A percentile compares a stretch with the other conserved stretches of the same genome.
Evolutionary conservation across 73 alveolate genomes (phyloP).

Genomic region (Paramecium pentaurelia): DNA sequence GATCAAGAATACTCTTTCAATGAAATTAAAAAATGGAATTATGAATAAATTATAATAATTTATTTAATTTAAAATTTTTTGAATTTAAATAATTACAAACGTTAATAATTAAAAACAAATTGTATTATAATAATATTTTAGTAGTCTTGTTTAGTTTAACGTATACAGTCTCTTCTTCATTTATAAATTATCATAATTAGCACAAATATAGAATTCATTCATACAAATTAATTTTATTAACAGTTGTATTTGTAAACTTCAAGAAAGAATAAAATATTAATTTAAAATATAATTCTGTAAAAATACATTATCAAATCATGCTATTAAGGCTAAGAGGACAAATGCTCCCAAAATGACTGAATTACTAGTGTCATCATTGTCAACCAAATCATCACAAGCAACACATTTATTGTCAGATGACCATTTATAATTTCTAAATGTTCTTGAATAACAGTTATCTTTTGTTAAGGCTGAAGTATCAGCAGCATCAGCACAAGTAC

Average conservation of each 20-base stretch:
- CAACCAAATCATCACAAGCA: neutral
- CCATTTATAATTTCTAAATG: neutral
- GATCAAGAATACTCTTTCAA: too few species aligned
- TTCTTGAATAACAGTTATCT: neutral
- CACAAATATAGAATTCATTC: too few species aligned
- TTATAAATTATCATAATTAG: too few species aligned
- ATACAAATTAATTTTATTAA: too few species aligned
- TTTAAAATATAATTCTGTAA: neutral
- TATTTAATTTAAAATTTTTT: too few species aligned
- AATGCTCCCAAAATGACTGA: neutral
- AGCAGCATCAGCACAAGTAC: neutral
- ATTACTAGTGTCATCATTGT: neutral
- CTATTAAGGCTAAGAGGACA: neutral
- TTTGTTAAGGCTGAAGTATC: neutral
- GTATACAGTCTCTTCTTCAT: too few species aligned
- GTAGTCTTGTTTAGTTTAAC: too few species aligned
- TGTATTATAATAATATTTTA: too few species aligned
- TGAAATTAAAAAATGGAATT: too few species aligned
- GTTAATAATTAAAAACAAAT: too few species aligned
- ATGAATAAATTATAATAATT: too few species aligned
- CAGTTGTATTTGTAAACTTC: neutral
- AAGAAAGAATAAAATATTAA: neutral
- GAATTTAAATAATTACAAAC: too few species aligned
- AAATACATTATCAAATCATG: neutral
- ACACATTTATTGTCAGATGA: neutral